Evolutionary conservation across 495 filamentous ascomycete species (phyloP), one percentile per base, ranked within the genome.

Genomic region (Cercophora newfieldiana): DNA sequence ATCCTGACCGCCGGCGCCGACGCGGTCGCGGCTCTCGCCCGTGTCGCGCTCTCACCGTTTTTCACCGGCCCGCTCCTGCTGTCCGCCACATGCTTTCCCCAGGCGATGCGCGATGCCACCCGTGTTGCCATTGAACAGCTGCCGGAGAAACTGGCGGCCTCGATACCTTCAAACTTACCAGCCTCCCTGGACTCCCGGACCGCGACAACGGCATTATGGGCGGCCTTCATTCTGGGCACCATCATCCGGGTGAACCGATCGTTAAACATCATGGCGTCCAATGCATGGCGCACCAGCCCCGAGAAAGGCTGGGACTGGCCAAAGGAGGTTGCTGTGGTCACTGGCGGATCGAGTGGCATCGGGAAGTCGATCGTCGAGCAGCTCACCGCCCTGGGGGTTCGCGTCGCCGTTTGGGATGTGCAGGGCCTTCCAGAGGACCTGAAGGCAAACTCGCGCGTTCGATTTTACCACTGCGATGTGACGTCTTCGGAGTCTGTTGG

Each of bases 331-430:
- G 83, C 89, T 16, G 77, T 91, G 6, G 79, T 91, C 31, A 91
- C 89, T 0, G 89, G 89, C 6, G 89, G 88, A 1, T 83, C 84
- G 59, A 82, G 81, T 61, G 90, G 89, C 0, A 89, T 91, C 69
- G 89, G 90, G 3, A 81, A 77, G 37, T 72, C 78, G 25, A 76
- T 89, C 4, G 87, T 87, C 5, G 75, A 78, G 59, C 71, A 85
- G n/a, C 78, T 92, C 6, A 84, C 81, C 6, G 79, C 82, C 66
- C 73, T 74, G 22, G 82, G 82, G 0, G 80, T 87, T 53, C 88
- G 84, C 68, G 83, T 90, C 22, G 85, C 83, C 7, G 85, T 91
- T 16, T 70, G 91, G 24, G 89, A 92, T 78, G 80, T 91, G 51
- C 80, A 85, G 65, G 74, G 80, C 1, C 80, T 87, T 66, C 80